Evolutionary conservation across 306 rosid genomes (phyloP), one percentile per base, ranked within the genome.

Genomic region (Argentina anserina): DNA sequence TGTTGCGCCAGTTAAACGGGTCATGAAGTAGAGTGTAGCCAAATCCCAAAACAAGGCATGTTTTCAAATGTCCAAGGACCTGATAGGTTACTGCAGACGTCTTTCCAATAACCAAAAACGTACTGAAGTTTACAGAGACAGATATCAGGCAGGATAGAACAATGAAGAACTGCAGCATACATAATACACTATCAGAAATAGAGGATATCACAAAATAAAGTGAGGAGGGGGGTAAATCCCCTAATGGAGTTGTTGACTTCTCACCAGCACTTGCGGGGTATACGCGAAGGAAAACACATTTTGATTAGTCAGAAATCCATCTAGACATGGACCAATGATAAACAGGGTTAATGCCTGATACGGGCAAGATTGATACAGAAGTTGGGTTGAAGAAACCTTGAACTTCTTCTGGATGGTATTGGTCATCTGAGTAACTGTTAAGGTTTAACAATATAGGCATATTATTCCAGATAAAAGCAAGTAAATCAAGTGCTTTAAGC

Each of bases 11-110:
- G 84, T 90, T 85, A 82, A 94, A 89, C 65, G 98, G 98, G 72
- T 94, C 97, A 1, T 39, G 92, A 71, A 94, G 97, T 50, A 94
- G 86, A 65, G 84, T 80, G 80, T 91, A 94, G 52, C 98, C 98
- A 74, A 94, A 94, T 69, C 90, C 88, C 86, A 94, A 80, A 26
- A 94, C 96, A 67, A 94, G 89, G 83, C 97, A 94, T 67, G 98
- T 94, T 79, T 94, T 94, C 77, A 94, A 81, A 84, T 94, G 97
- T 73, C 98, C 98, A 69, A 94, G 95, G 71, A 94, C 98, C 85
- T 94, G 98, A 85, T 94, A 94, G 69, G 98, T 94, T 46, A 94
- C 98, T 7, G 98, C 92, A 75, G 98, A 94, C 21, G 98, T 93
- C 84, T 87, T 93, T 75, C 98, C 98, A 78, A 93, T 91, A 20